A percentile compares a stretch with the other conserved stretches of the same genome.
Evolutionary conservation across 2,329 filamentous ascomycete species (phyloP).

Genomic region (Fusarium bulbicola): DNA sequence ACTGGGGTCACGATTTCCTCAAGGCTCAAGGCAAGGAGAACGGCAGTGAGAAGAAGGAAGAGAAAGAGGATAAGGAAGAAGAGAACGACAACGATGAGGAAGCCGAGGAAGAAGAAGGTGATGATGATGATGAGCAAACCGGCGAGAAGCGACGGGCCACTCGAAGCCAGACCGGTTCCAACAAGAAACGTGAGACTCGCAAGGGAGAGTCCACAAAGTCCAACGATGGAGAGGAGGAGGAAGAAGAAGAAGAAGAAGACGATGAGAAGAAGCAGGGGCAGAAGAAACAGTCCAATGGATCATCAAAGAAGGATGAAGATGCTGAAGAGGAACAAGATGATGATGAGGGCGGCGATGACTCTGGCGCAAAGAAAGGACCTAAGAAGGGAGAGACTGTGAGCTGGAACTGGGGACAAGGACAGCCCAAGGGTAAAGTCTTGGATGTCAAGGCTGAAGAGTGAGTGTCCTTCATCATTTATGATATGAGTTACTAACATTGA

Average conservation of each 20-base stretch:
- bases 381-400: constrained; percentile 55
- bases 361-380: constrained; percentile 45
- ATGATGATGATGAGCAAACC: constrained; percentile 30
- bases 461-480: no score
- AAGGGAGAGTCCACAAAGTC: constrained; percentile 36
- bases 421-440: constrained; percentile 55
- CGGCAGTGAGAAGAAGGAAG: constrained; percentile 9
- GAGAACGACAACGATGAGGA: constrained; percentile 13
- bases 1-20: constrained; percentile 66
- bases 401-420: constrained; percentile 57
- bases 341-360: not conserved
- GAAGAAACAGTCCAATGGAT: constrained; percentile 17
- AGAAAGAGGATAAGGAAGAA: constrained; percentile 22
- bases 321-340: not conserved
- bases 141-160: constrained; percentile 41
- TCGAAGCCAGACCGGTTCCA: constrained; percentile 36
- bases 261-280: constrained; percentile 7
- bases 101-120: constrained; percentile 7
- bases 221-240: constrained; percentile 22
- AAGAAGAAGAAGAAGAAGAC: constrained; percentile 13
- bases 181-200: constrained; percentile 47
- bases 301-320: constrained; percentile 13
- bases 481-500: not conserved
- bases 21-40: constrained; percentile 48
- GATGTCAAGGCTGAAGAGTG: constrained; percentile 53